Percentiles rank a stretch among this genome's conserved stretches.
These are phyloP conservation scores for Gymnopilus junonius DNA, from an alignment of 768 basidiomycete genomes.

Conservation along the genomic window DNA sequence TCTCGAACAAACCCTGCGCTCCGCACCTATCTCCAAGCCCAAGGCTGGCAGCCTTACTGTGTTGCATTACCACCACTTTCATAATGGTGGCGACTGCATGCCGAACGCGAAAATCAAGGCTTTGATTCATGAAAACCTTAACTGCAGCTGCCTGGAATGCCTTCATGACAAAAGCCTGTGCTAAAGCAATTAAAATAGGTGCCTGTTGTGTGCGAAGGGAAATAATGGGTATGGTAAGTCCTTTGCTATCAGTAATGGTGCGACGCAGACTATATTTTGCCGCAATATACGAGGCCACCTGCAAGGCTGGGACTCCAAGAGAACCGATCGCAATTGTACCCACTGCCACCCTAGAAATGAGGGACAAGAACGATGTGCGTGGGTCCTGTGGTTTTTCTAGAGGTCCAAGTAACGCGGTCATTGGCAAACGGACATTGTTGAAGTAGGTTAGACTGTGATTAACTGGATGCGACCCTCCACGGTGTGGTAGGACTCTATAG, in stretches of 20 bases:
- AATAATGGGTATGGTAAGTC: conserved; percentile 30
- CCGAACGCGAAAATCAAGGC: conserved; percentile 22
- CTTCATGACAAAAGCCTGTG: conserved; percentile 34
- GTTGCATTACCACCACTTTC: conserved; percentile 33
- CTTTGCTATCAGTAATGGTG: conserved; percentile 15
- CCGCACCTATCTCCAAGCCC: conserved; percentile 37
- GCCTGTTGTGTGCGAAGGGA: conserved; percentile 41
- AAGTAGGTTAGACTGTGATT: conserved; percentile 41
- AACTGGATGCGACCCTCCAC: conserved; percentile 35
- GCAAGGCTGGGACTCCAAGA: neutral
- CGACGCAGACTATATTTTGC: conserved; percentile 35
- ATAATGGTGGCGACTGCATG: conserved; percentile 33
- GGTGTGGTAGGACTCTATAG: conserved; percentile 14
- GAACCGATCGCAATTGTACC: conserved; percentile 9
- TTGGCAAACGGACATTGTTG: conserved; percentile 35
- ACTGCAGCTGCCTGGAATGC: conserved; percentile 22
- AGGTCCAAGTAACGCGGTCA: conserved; percentile 31
- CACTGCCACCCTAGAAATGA: conserved; percentile 4
- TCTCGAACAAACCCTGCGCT: conserved; percentile 39
- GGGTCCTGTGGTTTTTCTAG: conserved; percentile 8
- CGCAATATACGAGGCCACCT: conserved; percentile 10
- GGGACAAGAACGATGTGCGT: conserved; percentile 1
- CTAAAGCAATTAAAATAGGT: conserved; percentile 35
- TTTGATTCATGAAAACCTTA: neutral
- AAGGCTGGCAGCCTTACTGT: conserved; percentile 20